phyloP scores from a whole-genome alignment of 2,329 filamentous ascomycete genomes.

The Calonectria hongkongensis region DNA sequence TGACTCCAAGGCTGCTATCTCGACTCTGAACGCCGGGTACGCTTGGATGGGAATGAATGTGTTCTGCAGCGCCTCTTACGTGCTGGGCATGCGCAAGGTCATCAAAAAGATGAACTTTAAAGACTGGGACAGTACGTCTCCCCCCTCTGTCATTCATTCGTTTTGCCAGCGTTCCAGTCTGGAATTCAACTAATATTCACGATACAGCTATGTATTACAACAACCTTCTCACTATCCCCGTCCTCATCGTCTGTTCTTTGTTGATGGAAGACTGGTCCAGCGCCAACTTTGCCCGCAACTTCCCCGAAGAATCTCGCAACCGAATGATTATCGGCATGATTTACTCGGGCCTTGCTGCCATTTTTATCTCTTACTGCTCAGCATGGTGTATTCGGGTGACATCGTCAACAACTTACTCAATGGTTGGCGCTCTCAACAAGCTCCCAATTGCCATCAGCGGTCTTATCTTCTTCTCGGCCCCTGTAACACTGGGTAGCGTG shows the following conservation, averaged over 20 bases:
- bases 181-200: slow-evolving; percentile 55
- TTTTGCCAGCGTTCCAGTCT: slow-evolving; percentile 1
- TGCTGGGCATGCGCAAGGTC: slow-evolving; percentile 96
- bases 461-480: slow-evolving; percentile 95
- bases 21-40: slow-evolving; percentile 94
- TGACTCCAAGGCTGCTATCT: slow-evolving; percentile 84
- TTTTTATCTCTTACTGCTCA: slow-evolving; percentile 99
- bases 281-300: slow-evolving; percentile 89
- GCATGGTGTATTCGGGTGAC: slow-evolving; percentile 99
- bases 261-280: slow-evolving; percentile 94
- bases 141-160: background rate
- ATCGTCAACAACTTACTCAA: slow-evolving; percentile 97
- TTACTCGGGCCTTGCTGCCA: slow-evolving; percentile 92
- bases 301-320: slow-evolving; percentile 88
- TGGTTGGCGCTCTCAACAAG: slow-evolving; percentile 99
- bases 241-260: slow-evolving; percentile 88
- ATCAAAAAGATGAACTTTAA: slow-evolving; percentile 99
- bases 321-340: slow-evolving; percentile 91
- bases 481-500: slow-evolving; percentile 93
- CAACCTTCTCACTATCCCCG: slow-evolving; percentile 96
- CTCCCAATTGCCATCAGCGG: slow-evolving; percentile 95
- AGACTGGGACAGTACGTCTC: slow-evolving; percentile 95
- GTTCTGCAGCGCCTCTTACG: slow-evolving; percentile 91
- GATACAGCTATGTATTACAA: slow-evolving; percentile 98
- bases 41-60: slow-evolving; percentile 99